Base-by-base conservation (phyloP, 2,329 filamentous ascomycete genomes). In the Alternaria rosae region DNA sequence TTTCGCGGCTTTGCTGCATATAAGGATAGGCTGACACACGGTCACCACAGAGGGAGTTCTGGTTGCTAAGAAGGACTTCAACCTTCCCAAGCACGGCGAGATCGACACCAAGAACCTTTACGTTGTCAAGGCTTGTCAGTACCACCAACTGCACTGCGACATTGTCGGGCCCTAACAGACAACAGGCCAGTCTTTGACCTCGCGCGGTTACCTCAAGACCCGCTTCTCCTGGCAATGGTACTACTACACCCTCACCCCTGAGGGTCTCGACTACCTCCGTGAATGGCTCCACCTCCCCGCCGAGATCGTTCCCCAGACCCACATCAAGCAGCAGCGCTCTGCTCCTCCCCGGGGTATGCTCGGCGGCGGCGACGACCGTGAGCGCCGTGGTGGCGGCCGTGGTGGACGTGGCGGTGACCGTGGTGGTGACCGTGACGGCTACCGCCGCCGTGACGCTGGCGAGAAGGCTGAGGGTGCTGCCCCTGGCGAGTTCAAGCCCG, bases 301-400 rank as follows among this genome's bases (percentile, higher is more conserved):
- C 82, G 95, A 99, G 90, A 97, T 99, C 82, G 95, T 99, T 76
- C 95, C 95, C 78, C 93, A 96, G 80, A 99, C 95, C 80, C 95
- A 99, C 91, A 98, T 99, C 88, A 99, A 99, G 92, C 94, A 97
- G 88, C 93, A 97, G 89, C 93, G 95, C 85, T 95, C 93, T 79
- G 94, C 93, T 86, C 94, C 94, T 84, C 94, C 95, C 81, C 94
- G 95, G 81, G 95, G 95, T 82, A 98, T 99, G 95, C 90, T 98
- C 87, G 93, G 93, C 78, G 75, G 75, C 79, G 76, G 76, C 64
- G 88, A 90, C 73, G 94, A 97, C 82, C 85, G 88, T 77, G 92
- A 95, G 87, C 90, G 93, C 85, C 90, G 91, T 64, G 92, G 92
- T 80, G 86, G 85, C 72, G 88, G 86, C 80, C 85, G 86, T 79